Conservation (phyloP, 177 flowering plant genomes). For the Vitis hybrid region DNA sequence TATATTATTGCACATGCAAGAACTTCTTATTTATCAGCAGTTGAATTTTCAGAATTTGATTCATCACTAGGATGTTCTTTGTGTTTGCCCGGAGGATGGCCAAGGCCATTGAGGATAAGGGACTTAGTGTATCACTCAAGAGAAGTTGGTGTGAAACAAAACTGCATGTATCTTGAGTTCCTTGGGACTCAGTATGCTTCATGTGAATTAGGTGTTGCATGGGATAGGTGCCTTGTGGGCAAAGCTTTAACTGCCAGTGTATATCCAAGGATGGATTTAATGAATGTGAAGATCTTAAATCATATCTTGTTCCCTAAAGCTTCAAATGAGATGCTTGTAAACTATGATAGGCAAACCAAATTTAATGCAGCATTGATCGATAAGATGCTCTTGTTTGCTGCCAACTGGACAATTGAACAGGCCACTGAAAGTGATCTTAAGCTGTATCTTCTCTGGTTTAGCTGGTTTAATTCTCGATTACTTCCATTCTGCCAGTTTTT, state of each 20-base stretch:
- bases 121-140: constrained; percentile 51
- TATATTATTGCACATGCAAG: constrained; percentile 46
- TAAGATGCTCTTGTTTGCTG: constrained; percentile 74
- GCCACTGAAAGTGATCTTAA: constrained; percentile 61
- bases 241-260: constrained; percentile 15
- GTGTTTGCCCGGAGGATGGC: constrained; percentile 92
- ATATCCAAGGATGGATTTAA: constrained; percentile 9
- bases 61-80: constrained; percentile 27
- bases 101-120: constrained; percentile 50
- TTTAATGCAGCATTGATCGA: constrained; percentile 26
- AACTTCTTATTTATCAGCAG: constrained; percentile 32
- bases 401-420: constrained; percentile 82
- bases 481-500: constrained; percentile 47
- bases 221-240: background rate
- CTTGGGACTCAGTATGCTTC: constrained; percentile 61
- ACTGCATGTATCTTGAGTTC: constrained; percentile 69
- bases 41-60: constrained; percentile 17
- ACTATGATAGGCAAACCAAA: constrained; percentile 8
- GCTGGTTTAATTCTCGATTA: constrained; percentile 48
- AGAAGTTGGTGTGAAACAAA: constrained; percentile 63
- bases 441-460: constrained; percentile 61
- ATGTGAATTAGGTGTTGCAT: constrained; percentile 18
- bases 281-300: constrained; percentile 29
- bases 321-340: constrained; percentile 6
- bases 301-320: constrained; percentile 37